These are phyloP conservation scores for Poa pratensis DNA, from an alignment of 176 grass and related monocot genomes.

Conservation along the genomic window DNA sequence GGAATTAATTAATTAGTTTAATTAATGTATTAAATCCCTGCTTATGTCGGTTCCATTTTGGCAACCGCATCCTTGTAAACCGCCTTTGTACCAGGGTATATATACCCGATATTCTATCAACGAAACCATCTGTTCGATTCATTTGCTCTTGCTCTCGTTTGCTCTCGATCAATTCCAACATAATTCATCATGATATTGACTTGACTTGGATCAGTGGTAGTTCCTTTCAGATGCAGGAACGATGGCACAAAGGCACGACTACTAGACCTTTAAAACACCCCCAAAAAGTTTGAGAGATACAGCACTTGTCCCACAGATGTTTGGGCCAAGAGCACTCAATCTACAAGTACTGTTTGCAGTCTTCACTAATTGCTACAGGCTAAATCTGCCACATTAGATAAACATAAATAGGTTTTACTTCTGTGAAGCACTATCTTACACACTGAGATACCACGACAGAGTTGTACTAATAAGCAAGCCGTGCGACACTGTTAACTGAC, in stretches of 20 bases:
- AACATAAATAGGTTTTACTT: conserved; percentile 25
- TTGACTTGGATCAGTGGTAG: neutral
- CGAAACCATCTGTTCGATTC: no score
- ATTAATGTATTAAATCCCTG: no score
- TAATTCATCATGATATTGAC: neutral
- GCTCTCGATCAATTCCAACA: no score
- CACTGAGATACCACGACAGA: neutral
- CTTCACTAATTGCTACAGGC: neutral
- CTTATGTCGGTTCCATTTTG: no score
- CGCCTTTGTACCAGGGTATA: no score
- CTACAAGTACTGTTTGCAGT: neutral
- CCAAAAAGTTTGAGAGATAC: neutral
- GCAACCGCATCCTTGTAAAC: no score
- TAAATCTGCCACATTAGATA: neutral
- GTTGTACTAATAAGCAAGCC: neutral
- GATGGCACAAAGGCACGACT: neutral
- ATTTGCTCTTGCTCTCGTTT: no score
- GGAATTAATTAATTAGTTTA: no score
- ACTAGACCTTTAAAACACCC: neutral
- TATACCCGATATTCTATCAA: no score
- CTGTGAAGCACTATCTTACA: conserved; percentile 32
- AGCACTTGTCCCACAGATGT: neutral
- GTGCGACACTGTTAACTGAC: neutral
- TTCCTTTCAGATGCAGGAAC: neutral
- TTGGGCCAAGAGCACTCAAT: neutral